Conservation (phyloP, 2,329 filamentous ascomycete species). For the Tothia fuscella region DNA sequence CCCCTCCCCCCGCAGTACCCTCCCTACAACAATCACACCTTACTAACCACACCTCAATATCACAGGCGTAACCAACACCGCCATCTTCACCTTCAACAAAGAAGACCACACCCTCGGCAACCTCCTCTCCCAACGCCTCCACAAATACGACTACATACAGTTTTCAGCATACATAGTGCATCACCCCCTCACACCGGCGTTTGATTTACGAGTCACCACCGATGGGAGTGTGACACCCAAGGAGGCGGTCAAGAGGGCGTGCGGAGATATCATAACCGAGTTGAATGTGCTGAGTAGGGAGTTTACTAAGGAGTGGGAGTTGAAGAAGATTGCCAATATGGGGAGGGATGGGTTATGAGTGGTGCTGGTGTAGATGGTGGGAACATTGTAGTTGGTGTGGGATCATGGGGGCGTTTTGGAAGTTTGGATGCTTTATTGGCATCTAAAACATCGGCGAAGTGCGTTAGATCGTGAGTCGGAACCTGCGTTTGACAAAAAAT, state of each 20-base stretch:
- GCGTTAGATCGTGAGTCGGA: too few relatives aligned
- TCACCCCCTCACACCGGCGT: constrained; percentile 32
- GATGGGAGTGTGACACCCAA: constrained; percentile 82
- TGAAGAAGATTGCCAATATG: constrained; percentile 61
- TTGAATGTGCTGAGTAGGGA: constrained; percentile 70
- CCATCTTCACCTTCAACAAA: constrained; percentile 89
- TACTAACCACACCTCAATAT: constrained; percentile 1
- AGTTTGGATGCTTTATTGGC: too few relatives aligned
- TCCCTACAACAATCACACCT: not conserved
- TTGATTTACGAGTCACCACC: constrained; percentile 77
- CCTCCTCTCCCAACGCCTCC: constrained; percentile 72
- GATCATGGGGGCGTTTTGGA: too few relatives aligned
- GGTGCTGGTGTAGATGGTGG: too few relatives aligned
- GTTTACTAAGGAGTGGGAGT: constrained; percentile 85
- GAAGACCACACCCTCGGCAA: constrained; percentile 96
- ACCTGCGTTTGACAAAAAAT: too few relatives aligned
- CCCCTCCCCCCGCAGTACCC: not conserved
- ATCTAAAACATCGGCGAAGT: too few relatives aligned
- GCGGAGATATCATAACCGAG: constrained; percentile 70
- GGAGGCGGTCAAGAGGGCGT: constrained; percentile 70
- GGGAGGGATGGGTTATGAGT: not conserved
- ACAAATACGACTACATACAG: constrained; percentile 69
- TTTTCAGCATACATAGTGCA: constrained; percentile 82
- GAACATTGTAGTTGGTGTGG: too few relatives aligned
- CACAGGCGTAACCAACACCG: constrained; percentile 81